A percentile compares a stretch with the other conserved stretches of the same genome.
These are phyloP conservation scores for Sphenostylis stenocarpa DNA, from an alignment of 306 rosid species.

Conservation along the genomic window DNA sequence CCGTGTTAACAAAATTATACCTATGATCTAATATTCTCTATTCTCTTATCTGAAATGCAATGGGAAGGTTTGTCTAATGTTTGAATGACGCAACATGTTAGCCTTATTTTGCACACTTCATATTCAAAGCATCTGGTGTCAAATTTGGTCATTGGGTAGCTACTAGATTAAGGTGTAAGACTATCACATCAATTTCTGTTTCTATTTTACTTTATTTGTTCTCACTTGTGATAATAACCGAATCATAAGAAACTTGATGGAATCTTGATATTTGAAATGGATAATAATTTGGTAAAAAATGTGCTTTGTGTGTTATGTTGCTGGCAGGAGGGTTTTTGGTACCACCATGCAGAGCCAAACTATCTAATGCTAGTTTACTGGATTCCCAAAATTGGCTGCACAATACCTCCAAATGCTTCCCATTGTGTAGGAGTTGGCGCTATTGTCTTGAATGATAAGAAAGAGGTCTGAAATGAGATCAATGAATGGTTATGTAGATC, in stretches of 20 bases:
- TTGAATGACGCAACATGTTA: neutral
- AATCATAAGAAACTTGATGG: neutral
- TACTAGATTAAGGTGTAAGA: neutral
- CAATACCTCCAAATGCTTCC: constrained; percentile 61
- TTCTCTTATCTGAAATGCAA: neutral
- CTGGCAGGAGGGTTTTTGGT: constrained; percentile 57
- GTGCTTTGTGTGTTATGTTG: neutral
- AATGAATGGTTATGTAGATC: neutral
- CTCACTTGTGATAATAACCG: neutral
- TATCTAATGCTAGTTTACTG: constrained; percentile 58
- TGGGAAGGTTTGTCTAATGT: neutral
- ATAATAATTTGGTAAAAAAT: constrained; percentile 1
- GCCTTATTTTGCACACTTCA: neutral
- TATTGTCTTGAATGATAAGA: constrained; percentile 48
- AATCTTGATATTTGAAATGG: neutral
- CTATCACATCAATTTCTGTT: neutral
- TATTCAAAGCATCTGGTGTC: neutral
- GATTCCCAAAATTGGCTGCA: constrained; percentile 49
- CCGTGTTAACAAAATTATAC: neutral
- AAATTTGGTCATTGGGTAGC: neutral
- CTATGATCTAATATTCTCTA: neutral
- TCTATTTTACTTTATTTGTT: neutral
- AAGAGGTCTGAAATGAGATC: constrained; percentile 39
- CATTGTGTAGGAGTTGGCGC: constrained; percentile 51
- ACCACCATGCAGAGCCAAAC: constrained; percentile 62